Conservation (phyloP, 495 filamentous ascomycete genomes). For the Aspergillus conjunctus region DNA sequence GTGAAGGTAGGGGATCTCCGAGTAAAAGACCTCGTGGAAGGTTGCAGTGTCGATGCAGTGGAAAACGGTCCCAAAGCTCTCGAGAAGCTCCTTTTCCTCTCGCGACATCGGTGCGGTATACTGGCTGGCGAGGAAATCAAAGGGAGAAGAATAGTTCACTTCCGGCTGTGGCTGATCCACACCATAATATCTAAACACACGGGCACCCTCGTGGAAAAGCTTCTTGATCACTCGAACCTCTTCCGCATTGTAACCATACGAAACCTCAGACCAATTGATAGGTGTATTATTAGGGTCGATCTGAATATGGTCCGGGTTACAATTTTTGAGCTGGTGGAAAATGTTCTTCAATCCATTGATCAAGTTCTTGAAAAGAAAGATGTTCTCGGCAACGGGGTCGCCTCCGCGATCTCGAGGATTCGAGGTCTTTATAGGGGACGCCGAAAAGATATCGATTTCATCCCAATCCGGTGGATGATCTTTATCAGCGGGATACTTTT, state of each 20-base stretch:
- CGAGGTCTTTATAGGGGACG: constrained; percentile 93
- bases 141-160: constrained; percentile 71
- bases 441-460: constrained; percentile 95
- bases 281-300: constrained; percentile 79
- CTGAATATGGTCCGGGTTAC: constrained; percentile 68
- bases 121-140: constrained; percentile 88
- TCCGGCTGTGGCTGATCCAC: constrained; percentile 79
- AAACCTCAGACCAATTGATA: constrained; percentile 91
- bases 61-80: constrained; percentile 97
- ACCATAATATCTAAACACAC: constrained; percentile 95
- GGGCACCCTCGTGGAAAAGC: constrained; percentile 92
- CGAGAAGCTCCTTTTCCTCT: constrained; percentile 96
- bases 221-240: constrained; percentile 97
- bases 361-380: constrained; percentile 97
- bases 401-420: constrained; percentile 88
- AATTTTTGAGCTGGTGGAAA: constrained; percentile 90
- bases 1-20: constrained; percentile 93
- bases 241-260: constrained; percentile 95
- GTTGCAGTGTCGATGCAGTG: constrained; percentile 98
- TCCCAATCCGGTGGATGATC: constrained; percentile 88
- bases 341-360: constrained; percentile 96
- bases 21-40: constrained; percentile 97
- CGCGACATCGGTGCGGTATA: constrained; percentile 90
- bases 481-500: constrained; percentile 81
- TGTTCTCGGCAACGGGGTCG: constrained; percentile 96